Percentiles rank a stretch among this genome's conserved stretches.
phyloP scores from a whole-genome alignment of 176 grass and related monocot species.

The barley (Hordeum vulgare) region MorexV3_pseudomolecules_assembly NC_058520.1:548185022-548185521 shows the following conservation, averaged over 20 bases:
- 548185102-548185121: slow-evolving; percentile 89
- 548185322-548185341: not conserved
- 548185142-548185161: not conserved
- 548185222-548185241: not conserved
- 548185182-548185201: not conserved
- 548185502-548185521: not conserved
- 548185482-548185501: not conserved
- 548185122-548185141: slow-evolving; percentile 61
- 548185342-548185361: not conserved
- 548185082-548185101: slow-evolving; percentile 66
- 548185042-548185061: slow-evolving; percentile 80
- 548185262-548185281: not conserved
- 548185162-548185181: not conserved
- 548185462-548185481: slow-evolving; percentile 6
- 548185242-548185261: not conserved
- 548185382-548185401: not conserved
- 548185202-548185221: not conserved
- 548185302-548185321: not conserved
- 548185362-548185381: not conserved
- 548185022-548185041: slow-evolving; percentile 86
- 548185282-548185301: not conserved
- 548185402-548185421: not conserved
- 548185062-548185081: slow-evolving; percentile 51
- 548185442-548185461: not conserved
- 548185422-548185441: not conserved